Base-by-base conservation (phyloP, 225 moss, liverwort and hornwort species). In the Bryoerythrophyllum caledonicum region DNA sequence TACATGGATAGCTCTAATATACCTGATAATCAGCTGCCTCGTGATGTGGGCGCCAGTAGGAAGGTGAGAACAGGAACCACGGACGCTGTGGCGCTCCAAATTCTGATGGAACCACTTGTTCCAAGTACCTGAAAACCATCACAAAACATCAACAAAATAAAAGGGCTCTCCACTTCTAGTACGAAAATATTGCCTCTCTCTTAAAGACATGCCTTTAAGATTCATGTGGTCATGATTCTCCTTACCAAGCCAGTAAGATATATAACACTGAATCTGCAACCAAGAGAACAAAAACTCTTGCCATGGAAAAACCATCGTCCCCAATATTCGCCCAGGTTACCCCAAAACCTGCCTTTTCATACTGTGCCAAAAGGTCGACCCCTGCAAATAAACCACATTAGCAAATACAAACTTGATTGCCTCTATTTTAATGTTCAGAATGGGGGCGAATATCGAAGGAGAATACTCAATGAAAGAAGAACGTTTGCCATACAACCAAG, bases 61-160 rank as follows among this genome's bases (percentile, higher is more conserved):
- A 83, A 40, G 88, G 83, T 64, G 65, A 84, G 28, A 94, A 76
- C 62, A 92, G 75, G 68, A 96, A 96, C 94, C 92, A 92, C 25
- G 90, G 92, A 67, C 82, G 81, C 60, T 81, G 81, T 28, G 70
- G 79, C 54, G 84, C 81, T 81, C 92, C 96, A 70, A 85, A 90
- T 81, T 94, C 91, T 14, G 94, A 92, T 8, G 94, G 94, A 77
- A 94, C 60, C n/a, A 94, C 91, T 85, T 94, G 91, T 68, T 92
- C 94, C 54, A 96, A 82, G 70, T 96, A 96, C 96, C 96, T 96
- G 79, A 81, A 59, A 32, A 74, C 46, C 6, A 74, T 58, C 62
- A 56, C 23, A 60, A 14, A 75, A 59, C 27, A 60, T 27, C 8
- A 63, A 61, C 35, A 61, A 43, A 71, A 26, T 10, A 40, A 17